These are phyloP conservation scores for Barnettozyma siamensis DNA, from an alignment of 805 yeast species.

Conservation along the genomic window DNA sequence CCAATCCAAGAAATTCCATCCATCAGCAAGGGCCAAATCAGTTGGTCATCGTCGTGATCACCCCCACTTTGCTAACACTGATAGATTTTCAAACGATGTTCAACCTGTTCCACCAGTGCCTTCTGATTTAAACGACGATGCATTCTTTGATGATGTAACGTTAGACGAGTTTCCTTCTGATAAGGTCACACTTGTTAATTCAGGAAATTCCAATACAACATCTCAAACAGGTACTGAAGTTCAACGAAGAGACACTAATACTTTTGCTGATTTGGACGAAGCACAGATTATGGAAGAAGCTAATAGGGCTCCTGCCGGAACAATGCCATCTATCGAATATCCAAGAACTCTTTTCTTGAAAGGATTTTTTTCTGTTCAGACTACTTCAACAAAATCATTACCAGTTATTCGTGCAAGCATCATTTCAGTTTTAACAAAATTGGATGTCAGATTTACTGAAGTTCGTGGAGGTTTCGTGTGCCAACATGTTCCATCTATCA, in stretches of 20 bases:
- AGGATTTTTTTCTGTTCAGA: slow-evolving; percentile 92
- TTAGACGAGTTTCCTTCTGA: slow-evolving; percentile 45
- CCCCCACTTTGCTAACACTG: slow-evolving; percentile 5
- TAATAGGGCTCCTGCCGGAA: slow-evolving; percentile 58
- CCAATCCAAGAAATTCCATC: slow-evolving; percentile 44
- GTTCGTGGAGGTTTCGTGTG: slow-evolving; percentile 94
- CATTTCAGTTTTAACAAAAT: slow-evolving; percentile 64
- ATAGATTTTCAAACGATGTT: slow-evolving; percentile 2
- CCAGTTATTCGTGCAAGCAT: slow-evolving; percentile 84
- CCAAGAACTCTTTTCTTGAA: slow-evolving; percentile 87
- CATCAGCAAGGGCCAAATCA: slow-evolving; percentile 84
- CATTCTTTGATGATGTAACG: slow-evolving; percentile 45
- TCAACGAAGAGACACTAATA: slow-evolving; percentile 6
- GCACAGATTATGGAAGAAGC: slow-evolving; percentile 43
- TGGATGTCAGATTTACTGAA: slow-evolving; percentile 80
- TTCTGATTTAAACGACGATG: slow-evolving; percentile 37
- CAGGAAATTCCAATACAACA: slow-evolving; percentile 12
- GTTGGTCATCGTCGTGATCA: slow-evolving; percentile 70
- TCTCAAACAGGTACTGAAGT: background rate
- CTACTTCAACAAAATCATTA: slow-evolving; percentile 88
- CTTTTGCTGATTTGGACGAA: slow-evolving; percentile 34
- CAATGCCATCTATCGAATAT: slow-evolving; percentile 92
- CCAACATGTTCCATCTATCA: slow-evolving; percentile 51
- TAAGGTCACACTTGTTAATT: slow-evolving; percentile 16
- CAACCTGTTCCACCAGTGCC: slow-evolving; percentile 27